These are phyloP conservation scores for Neurospora sp. DNA, from an alignment of 495 filamentous ascomycete genomes.

Conservation along the genomic window DNA sequence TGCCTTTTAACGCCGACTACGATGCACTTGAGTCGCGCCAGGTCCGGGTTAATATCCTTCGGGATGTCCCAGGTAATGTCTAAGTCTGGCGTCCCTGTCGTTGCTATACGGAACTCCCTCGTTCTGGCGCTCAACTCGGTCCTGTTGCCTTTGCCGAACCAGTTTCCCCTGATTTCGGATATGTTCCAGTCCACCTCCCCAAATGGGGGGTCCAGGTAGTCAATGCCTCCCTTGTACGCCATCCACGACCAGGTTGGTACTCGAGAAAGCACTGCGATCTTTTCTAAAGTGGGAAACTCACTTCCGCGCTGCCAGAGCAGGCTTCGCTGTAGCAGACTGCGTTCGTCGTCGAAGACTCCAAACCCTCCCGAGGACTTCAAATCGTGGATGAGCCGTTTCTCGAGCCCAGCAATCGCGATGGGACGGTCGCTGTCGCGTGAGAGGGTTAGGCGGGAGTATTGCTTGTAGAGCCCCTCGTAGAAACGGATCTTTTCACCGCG, in stretches of 20 bases:
- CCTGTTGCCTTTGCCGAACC: background rate
- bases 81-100: background rate
- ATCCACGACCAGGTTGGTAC: slow-evolving; percentile 23
- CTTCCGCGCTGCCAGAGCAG: slow-evolving; percentile 14
- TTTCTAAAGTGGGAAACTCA: background rate
- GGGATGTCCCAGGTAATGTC: background rate
- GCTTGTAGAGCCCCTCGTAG: slow-evolving; percentile 20
- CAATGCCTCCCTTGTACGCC: slow-evolving; percentile 17
- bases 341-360: slow-evolving; percentile 14
- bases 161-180: background rate
- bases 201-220: slow-evolving; percentile 12
- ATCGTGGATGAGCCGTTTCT: slow-evolving; percentile 15
- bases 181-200: slow-evolving; percentile 11
- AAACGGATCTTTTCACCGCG: slow-evolving; percentile 14
- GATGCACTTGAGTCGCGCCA: background rate
- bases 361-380: slow-evolving; percentile 14
- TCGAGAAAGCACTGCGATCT: background rate
- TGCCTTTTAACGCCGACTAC: background rate
- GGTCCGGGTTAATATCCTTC: background rate
- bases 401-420: slow-evolving; percentile 22
- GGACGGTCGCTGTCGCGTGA: slow-evolving; percentile 15
- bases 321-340: slow-evolving; percentile 8
- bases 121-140: background rate
- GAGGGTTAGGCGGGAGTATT: slow-evolving; percentile 22
- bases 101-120: background rate